Base-by-base conservation (phyloP, 495 filamentous ascomycete genomes). In the Daldinia childiae region DNA sequence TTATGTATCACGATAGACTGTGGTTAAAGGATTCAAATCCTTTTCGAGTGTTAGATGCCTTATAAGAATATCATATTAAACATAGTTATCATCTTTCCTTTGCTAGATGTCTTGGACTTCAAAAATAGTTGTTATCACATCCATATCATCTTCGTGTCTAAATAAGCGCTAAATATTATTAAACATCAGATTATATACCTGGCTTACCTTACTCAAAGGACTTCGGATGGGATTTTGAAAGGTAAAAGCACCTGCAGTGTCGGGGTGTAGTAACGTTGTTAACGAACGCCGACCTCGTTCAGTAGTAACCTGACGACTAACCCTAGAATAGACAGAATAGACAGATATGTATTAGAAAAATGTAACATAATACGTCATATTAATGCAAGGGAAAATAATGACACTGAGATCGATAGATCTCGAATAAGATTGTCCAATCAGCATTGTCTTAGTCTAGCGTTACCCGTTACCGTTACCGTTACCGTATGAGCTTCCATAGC, bases 331-430 rank as follows among this genome's bases (percentile, higher is more conserved):
- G 30, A 30, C 34, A n/a, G 26, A 19, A 19, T n/a, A 30, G 1
- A 26, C 3, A 26, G 3, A 3, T 26, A 27, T 50, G 15, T 50
- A 65, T 58, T 39, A 50, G 17, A 14, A 32, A 32, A 36, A 58
- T 58, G 39, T 43, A 58, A 58, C 62, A 12, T n/a, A 58, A 38
- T 29, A 58, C 63, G 63, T 58, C 63, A 66, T 50, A 8, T 6
- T 32, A 15, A 60, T 7, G 38, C 15, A 54, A 30, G 14, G 27
- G 9, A 30, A 54, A 15, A 30, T 6, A 54, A 15, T 9, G 9
- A 24, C 26, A 14, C 6, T 17, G 1, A 29, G 24, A 27, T 34
- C 38, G 14, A 17, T 21, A 24, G 43, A 43, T 60, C 27, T 30
- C 15, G 3, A 21, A 30, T 30, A 15, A 30, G 50, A 30, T 54